Percentiles rank a stretch among this genome's conserved stretches.
phyloP scores from a whole-genome alignment of 371 early-diverging fungal species.

The Mortierella sp. region DNA sequence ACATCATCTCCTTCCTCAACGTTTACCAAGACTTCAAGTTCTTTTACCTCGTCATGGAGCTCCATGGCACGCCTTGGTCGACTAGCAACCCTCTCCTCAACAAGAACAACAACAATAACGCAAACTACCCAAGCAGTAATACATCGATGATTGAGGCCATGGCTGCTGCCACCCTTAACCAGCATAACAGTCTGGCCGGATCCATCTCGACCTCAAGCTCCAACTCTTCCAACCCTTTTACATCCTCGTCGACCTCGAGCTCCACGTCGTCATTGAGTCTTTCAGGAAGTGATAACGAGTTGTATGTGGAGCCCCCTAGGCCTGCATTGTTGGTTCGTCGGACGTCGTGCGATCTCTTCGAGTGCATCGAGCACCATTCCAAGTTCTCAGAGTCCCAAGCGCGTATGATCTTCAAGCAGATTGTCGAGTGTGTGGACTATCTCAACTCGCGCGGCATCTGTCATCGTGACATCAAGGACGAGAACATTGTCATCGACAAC shows the following conservation, averaged over 20 bases:
- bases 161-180: conserved; percentile 51
- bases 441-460: conserved; percentile 70
- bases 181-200: conserved; percentile 19
- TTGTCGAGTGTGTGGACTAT: conserved; percentile 76
- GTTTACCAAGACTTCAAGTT: conserved; percentile 76
- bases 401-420: conserved; percentile 78
- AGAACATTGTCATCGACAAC: conserved; percentile 85
- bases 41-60: conserved; percentile 84
- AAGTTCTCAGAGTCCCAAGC: conserved; percentile 74
- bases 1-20: conserved; percentile 79
- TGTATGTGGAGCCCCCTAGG: conserved; percentile 31
- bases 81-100: conserved; percentile 52
- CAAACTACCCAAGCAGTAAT: conserved; percentile 1
- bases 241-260: conserved; percentile 25
- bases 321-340: conserved; percentile 63
- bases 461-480: conserved; percentile 81
- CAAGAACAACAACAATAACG: conserved; percentile 19
- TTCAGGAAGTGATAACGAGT: conserved; percentile 19
- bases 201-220: conserved; percentile 31
- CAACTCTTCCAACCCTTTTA: conserved; percentile 30
- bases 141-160: conserved; percentile 41
- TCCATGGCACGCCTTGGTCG: conserved; percentile 84
- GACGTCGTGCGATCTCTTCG: conserved; percentile 82
- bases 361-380: conserved; percentile 81
- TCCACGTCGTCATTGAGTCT: conserved; percentile 35